Evolutionary conservation across 2,329 filamentous ascomycete species (phyloP), one percentile per base, ranked within the genome.

Genomic region (Allantophomopsis lycopodina): DNA sequence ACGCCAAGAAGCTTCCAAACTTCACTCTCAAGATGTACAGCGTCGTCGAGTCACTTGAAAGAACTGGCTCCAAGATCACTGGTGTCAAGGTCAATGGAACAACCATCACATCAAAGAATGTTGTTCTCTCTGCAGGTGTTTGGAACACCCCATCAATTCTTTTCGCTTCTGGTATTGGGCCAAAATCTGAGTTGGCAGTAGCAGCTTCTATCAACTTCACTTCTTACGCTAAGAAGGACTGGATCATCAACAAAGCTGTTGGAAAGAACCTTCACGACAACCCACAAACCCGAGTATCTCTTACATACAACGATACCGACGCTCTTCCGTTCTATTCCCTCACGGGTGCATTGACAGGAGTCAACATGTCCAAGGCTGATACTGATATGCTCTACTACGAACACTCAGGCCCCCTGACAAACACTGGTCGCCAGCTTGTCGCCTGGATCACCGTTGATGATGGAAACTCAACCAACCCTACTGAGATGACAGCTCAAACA

Each of bases 1-100:
- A 66, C 11, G 76, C 76, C 2, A 62, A 65, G 37, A 60, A 61
- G 36, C 65, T 71, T 38, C 57, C 60, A 36, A 79, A 82, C 61
- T 83, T 84, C 59, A 65, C 69, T 40, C 60, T 83, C 23, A 72
- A 71, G 62, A 71, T 68, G 23, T 72, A 76, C 53, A 79, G 76
- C 5, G 64, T 70, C 31, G 77, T 79, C 15, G 67, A 68, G 46
- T 68, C 78, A 18, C 66, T 82, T 12, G 59, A 82, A n/a, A 73
- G 79, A 12, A 64, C 61, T 8, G 73, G 73, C 1, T 67, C 71
- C 37, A 65, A 67, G 35, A 63, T 77, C 42, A 79, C 75, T 2
- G 79, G 78, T 42, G 68, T 82, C 15, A 74, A 83, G 52, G 64
- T 42, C 15, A 42, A 42, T 23, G 36, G 36, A 15, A 42, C 36